Evolutionary conservation across 495 filamentous ascomycete genomes (phyloP).

Genomic region (Xylaria scruposa): DNA sequence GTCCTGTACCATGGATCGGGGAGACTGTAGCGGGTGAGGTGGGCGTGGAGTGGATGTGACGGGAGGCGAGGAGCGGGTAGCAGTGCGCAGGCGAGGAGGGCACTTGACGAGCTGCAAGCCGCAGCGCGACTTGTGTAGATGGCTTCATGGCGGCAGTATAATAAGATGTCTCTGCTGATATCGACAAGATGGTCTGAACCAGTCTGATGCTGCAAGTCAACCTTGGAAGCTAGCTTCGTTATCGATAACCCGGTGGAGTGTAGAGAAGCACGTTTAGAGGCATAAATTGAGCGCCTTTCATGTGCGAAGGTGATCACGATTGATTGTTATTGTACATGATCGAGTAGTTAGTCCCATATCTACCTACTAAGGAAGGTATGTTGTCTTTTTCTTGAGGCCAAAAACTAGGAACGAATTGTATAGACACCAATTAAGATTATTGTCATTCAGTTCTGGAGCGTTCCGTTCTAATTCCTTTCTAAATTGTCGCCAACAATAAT

Average conservation of each 20-base stretch:
- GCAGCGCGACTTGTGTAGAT: conserved; percentile 41
- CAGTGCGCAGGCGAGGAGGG: conserved; percentile 11
- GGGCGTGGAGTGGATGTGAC: conserved; percentile 50
- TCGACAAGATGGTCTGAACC: not conserved
- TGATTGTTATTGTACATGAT: not conserved
- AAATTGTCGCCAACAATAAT: conserved; percentile 5
- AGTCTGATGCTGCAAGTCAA: not conserved
- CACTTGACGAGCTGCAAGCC: conserved; percentile 25
- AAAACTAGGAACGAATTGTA: not conserved
- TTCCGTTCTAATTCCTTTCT: not conserved
- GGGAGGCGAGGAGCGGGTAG: conserved; percentile 24
- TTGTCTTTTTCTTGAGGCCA: not conserved
- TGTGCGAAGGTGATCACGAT: not conserved
- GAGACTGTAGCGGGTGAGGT: conserved; percentile 55
- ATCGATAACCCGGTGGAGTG: conserved; percentile 2
- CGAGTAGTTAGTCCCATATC: no score
- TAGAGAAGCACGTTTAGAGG: not conserved
- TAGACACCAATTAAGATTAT: not conserved
- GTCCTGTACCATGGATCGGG: conserved; percentile 80
- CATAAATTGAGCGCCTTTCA: not conserved
- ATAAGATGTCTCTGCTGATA: not conserved
- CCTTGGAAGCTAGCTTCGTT: not conserved
- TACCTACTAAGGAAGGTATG: not conserved
- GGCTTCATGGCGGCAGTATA: conserved; percentile 41
- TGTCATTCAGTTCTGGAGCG: not conserved